These are phyloP conservation scores for Strigomonas culicis DNA, from an alignment of 208 protist species.

Conservation along the genomic window DNA sequence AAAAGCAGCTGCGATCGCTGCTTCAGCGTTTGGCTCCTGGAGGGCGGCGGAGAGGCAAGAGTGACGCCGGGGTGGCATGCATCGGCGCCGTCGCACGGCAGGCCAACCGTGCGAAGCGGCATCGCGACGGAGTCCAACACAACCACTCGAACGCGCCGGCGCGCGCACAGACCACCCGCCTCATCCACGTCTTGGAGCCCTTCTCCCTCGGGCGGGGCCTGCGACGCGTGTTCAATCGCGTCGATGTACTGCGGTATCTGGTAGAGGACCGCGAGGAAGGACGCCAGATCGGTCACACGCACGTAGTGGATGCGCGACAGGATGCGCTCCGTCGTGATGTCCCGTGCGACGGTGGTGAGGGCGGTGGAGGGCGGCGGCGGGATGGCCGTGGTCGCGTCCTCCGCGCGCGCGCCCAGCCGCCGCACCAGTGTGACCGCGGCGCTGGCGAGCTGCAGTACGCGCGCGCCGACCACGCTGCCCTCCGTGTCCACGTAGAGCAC, in stretches of 20 bases:
- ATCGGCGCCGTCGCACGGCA: not conserved
- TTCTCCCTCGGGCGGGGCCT: not conserved
- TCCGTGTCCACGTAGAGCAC: slow-evolving; percentile 92
- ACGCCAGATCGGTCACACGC: slow-evolving; percentile 50
- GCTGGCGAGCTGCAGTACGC: slow-evolving; percentile 67
- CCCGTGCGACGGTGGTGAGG: not conserved
- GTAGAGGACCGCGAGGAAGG: slow-evolving; percentile 62
- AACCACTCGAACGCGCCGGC: slow-evolving; percentile 44
- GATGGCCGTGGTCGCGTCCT: slow-evolving; percentile 2
- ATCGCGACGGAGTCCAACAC: slow-evolving; percentile 88
- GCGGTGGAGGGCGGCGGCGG: not conserved
- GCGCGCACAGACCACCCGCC: not conserved
- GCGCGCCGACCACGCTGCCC: slow-evolving; percentile 79
- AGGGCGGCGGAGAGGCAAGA: not conserved
- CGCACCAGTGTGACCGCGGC: slow-evolving; percentile 44
- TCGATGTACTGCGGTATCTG: slow-evolving; percentile 22
- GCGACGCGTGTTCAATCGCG: not conserved
- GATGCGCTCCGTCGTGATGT: slow-evolving; percentile 24
- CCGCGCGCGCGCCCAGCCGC: slow-evolving; percentile 5
- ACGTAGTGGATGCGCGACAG: slow-evolving; percentile 64
- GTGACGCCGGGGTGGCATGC: not conserved
- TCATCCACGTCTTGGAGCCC: not conserved
- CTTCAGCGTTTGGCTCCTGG: slow-evolving; percentile 15
- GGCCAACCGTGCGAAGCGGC: slow-evolving; percentile 54
- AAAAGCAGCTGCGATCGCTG: slow-evolving; percentile 58